phyloP scores from a whole-genome alignment of 2,329 filamentous ascomycete species.

The Fonsecaea multimorphosa region DNA sequence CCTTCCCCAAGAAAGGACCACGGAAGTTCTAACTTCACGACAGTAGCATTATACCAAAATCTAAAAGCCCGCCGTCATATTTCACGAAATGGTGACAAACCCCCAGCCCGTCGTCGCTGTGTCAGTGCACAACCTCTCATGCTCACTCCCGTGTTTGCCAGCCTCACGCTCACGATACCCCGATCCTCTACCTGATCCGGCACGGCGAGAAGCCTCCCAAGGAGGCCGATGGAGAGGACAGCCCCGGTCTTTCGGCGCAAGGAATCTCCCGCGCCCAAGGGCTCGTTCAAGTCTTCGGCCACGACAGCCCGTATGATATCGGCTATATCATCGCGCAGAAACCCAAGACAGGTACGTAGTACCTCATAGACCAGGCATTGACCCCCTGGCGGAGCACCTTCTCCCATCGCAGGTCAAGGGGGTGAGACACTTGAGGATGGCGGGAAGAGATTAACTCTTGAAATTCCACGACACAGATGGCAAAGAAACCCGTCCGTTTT shows the following conservation, averaged over 20 bases:
- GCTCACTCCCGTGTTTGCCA: neutral
- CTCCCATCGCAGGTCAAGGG: too few species aligned
- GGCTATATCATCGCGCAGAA: slow-evolving; percentile 64
- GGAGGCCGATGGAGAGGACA: slow-evolving; percentile 50
- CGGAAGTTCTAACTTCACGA: too few species aligned
- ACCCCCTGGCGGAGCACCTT: too few species aligned
- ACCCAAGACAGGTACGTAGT: slow-evolving; percentile 50
- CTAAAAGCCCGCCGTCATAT: too few species aligned
- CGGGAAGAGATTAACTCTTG: neutral
- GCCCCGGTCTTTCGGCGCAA: slow-evolving; percentile 50
- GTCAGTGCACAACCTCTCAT: too few species aligned
- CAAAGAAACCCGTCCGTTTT: slow-evolving; percentile 58
- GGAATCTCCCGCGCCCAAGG: slow-evolving; percentile 66
- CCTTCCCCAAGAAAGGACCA: too few species aligned
- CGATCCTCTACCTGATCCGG: slow-evolving; percentile 67
- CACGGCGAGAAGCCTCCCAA: slow-evolving; percentile 67
- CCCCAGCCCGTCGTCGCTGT: too few species aligned
- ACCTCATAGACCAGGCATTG: too few species aligned
- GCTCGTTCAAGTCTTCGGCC: slow-evolving; percentile 63
- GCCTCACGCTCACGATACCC: slow-evolving; percentile 14
- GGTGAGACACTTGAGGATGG: too few species aligned
- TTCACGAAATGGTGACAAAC: too few species aligned
- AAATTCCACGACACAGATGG: slow-evolving; percentile 50
- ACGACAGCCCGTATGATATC: slow-evolving; percentile 60
- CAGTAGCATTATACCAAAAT: too few species aligned